These are phyloP conservation scores for Elsinoe perseae DNA, from an alignment of 2,329 filamentous ascomycete species.

Conservation along the genomic window DNA sequence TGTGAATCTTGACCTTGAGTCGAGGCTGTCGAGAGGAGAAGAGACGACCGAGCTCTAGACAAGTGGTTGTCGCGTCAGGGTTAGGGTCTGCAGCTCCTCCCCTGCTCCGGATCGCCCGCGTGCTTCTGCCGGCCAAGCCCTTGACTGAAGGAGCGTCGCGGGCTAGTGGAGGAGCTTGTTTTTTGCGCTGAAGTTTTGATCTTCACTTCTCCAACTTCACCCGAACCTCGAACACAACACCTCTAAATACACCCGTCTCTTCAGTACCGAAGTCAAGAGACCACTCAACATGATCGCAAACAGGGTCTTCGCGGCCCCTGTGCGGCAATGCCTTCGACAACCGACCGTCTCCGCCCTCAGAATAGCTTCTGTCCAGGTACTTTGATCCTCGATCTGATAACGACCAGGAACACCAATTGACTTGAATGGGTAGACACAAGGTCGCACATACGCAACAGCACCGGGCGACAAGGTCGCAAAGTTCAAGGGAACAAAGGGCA, in stretches of 20 bases:
- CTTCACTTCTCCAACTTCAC: conserved; percentile 11
- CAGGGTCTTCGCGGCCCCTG: conserved; percentile 67
- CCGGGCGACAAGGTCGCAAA: conserved; percentile 69
- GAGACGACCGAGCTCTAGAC: background rate
- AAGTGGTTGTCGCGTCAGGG: background rate
- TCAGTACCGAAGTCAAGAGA: background rate
- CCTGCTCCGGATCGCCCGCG: background rate
- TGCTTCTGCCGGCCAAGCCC: background rate
- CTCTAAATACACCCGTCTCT: conserved; percentile 9
- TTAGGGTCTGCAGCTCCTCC: background rate
- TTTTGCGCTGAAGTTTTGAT: conserved; percentile 15
- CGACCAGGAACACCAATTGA: conserved; percentile 2
- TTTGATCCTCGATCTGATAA: conserved; percentile 15
- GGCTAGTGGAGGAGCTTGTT: conserved; percentile 13
- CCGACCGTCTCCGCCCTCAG: conserved; percentile 37
- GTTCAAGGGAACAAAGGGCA: conserved; percentile 84
- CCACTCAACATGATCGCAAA: conserved; percentile 68
- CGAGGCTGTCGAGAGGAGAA: background rate
- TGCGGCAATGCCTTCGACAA: conserved; percentile 70
- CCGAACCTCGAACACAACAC: conserved; percentile 11
- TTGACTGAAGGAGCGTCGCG: background rate
- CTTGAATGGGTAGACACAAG: conserved; percentile 23
- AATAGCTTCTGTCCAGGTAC: conserved; percentile 21
- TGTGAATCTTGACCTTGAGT: conserved; percentile 9
- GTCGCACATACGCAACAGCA: conserved; percentile 49